Evolutionary conservation across 176 grass and related monocot genomes (phyloP), one percentile per base, ranked within the genome.

Genomic region (Thinopyrum elongatum): DNA sequence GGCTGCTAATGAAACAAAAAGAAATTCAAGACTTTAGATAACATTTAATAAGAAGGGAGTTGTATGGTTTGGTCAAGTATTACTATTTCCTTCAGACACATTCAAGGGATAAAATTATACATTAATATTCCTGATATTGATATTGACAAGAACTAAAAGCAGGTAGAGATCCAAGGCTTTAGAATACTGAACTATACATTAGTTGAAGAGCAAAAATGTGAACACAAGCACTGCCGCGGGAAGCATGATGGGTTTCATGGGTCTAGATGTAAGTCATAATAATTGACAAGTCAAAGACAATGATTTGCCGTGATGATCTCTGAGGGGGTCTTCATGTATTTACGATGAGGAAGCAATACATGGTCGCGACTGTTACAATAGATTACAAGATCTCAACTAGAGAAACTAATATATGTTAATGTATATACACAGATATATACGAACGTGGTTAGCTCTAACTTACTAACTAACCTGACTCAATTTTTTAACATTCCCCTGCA

Each of bases 11-110:
- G 90, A 87, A 82, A 88, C 87, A 69, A 58, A 62, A 14, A 86
- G 86, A 86, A 86, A 65, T 8, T 58, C 83, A 74, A 85, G 83
- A 36, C 90, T 89, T 83, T 55, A 92, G 77, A 58, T 83, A 60
- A 23, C 57, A 23, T 22, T 17, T 60, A 60, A 60, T 22, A 60
- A 60, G 57, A 23, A 60, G 57, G 21, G 57, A 60, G 22, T 60
- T 60, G 57, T 60, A n/a, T 60, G 19, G 57, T 9, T 60, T 60
- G 57, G 23, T 60, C 22, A 60, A 60, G 21, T 60, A 9, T 60
- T 22, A n/a, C 57, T 60, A 19, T n/a, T 60, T 7, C 22, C 21
- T 60, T n/a, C 8, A n/a, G 8, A n/a, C 2, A 60, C 6, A 8
- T 60, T 9, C 21, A 3, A 8, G 57, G 22, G 21, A 60, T n/a